A percentile compares a stretch with the other conserved stretches of the same genome.
Evolutionary conservation across 2,329 filamentous ascomycete genomes (phyloP).

Genomic region (Ophiostoma piceae): DNA sequence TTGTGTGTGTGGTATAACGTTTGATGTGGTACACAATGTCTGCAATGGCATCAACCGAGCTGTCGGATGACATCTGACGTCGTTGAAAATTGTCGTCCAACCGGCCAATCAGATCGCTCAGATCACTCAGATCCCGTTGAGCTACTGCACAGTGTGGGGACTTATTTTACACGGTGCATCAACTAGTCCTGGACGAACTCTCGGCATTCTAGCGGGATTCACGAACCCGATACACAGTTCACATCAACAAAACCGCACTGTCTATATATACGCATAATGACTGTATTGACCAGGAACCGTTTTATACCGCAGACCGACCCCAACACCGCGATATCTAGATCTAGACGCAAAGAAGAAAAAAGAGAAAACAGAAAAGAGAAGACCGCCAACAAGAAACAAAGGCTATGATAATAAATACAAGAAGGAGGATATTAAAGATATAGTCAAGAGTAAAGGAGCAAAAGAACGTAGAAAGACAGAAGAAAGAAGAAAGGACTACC

Average conservation of each 20-base stretch:
- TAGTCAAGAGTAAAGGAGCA: neutral
- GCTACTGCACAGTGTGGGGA: neutral
- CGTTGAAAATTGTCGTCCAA: constrained; percentile 13
- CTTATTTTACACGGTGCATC: neutral
- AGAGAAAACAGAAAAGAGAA: too few relatives aligned
- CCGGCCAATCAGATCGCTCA: neutral
- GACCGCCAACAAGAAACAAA: neutral
- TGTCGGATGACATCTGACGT: constrained; percentile 12
- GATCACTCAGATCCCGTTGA: neutral
- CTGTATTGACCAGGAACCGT: neutral
- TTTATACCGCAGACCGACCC: neutral
- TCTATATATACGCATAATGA: neutral
- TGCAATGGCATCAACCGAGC: neutral
- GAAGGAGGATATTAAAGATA: constrained; percentile 4
- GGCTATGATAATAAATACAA: constrained; percentile 6
- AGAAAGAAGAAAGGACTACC: neutral
- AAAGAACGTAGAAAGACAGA: neutral
- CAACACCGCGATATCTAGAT: neutral
- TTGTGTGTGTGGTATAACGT: neutral
- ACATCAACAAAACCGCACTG: neutral
- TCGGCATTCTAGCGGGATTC: neutral
- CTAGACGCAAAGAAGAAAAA: neutral
- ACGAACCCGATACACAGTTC: neutral
- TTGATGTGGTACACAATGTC: neutral
- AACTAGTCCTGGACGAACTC: neutral